Conservation (phyloP, 345 rosid genomes). For the Leavenworthia alabamica region DNA sequence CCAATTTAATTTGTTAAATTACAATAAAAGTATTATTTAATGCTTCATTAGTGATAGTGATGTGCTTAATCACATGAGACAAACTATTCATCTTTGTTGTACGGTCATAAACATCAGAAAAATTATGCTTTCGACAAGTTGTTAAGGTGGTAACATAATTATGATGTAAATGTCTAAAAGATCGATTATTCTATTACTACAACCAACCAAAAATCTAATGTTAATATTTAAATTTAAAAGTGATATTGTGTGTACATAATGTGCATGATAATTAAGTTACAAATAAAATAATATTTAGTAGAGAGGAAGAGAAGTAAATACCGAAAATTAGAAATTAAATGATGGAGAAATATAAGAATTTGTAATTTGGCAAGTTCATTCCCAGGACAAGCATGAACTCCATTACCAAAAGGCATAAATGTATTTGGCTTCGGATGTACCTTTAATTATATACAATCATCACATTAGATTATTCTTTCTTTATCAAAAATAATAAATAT, state of each 20-base stretch:
- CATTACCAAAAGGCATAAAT: slow-evolving; percentile 89
- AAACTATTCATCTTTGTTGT: not conserved
- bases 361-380: slow-evolving; percentile 89
- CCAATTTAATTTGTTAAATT: not conserved
- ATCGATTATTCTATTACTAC: not conserved
- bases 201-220: not conserved
- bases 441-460: slow-evolving; percentile 7
- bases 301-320: slow-evolving; percentile 16
- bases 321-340: slow-evolving; percentile 66
- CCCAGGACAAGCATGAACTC: slow-evolving; percentile 94
- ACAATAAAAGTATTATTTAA: not conserved
- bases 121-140: not conserved
- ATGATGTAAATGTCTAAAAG: not conserved
- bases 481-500: not conserved
- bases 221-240: not conserved
- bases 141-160: not conserved
- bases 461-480: not conserved
- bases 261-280: not conserved
- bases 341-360: slow-evolving; percentile 69
- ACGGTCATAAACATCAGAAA: not conserved
- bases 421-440: slow-evolving; percentile 69
- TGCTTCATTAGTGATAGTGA: not conserved
- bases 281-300: not conserved
- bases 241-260: not conserved
- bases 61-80: slow-evolving; percentile 2